Conservation (phyloP, 495 filamentous ascomycete species). For the Amniculicola lignicola region DNA sequence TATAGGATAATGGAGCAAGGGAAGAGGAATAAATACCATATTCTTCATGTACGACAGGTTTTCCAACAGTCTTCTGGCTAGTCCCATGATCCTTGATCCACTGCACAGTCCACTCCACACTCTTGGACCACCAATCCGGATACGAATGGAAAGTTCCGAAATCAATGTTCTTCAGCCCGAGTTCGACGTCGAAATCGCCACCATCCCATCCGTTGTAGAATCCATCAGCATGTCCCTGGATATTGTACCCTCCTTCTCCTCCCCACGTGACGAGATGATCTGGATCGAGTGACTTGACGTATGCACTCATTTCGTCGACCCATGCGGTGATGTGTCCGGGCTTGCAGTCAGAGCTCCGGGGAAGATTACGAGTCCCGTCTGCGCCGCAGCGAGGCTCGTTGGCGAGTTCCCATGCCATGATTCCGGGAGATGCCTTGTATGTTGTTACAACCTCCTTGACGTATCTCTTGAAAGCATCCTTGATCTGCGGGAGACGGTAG, state of each 20-base stretch:
- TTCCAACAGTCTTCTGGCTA: conserved; percentile 53
- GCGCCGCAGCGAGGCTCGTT: conserved; percentile 54
- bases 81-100: conserved; percentile 63
- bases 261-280: neutral
- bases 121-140: conserved; percentile 51
- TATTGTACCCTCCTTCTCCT: conserved; percentile 5
- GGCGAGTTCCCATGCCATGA: conserved; percentile 56
- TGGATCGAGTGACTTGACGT: neutral
- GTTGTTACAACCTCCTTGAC: conserved; percentile 49
- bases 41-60: conserved; percentile 69
- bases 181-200: conserved; percentile 60
- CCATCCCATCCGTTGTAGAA: conserved; percentile 59
- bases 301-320: neutral
- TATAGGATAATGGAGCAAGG: too few relatives aligned
- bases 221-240: conserved; percentile 46
- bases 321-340: neutral
- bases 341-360: conserved; percentile 39
- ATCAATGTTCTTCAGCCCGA: conserved; percentile 57
- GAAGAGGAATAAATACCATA: conserved; percentile 53
- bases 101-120: conserved; percentile 43
- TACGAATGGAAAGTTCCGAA: conserved; percentile 69
- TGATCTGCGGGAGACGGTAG: conserved; percentile 46
- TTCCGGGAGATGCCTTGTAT: conserved; percentile 49
- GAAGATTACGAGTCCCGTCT: conserved; percentile 44
- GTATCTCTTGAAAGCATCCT: conserved; percentile 47